Percentiles rank a stretch among this genome's conserved stretches.
These are phyloP conservation scores for Pythium utonaiense DNA, from an alignment of 352 stramenopile genomes.

Conservation along the genomic window DNA sequence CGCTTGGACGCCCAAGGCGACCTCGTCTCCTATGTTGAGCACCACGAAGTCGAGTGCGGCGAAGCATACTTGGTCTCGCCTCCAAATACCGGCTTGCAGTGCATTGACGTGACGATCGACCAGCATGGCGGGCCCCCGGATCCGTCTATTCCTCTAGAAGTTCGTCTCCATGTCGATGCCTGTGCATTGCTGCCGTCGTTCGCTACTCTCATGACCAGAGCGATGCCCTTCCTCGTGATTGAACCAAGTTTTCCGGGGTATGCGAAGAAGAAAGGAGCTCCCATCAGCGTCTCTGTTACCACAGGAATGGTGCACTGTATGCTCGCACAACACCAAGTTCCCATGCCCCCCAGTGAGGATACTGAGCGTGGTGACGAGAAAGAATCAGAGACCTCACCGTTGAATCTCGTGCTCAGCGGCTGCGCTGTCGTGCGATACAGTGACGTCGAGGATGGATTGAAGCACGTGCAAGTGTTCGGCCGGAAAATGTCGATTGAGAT, in stretches of 20 bases:
- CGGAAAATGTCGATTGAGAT: slow-evolving; percentile 72
- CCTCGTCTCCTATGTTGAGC: neutral
- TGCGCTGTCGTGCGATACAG: slow-evolving; percentile 57
- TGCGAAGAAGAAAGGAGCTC: slow-evolving; percentile 21
- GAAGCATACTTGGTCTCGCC: slow-evolving; percentile 30
- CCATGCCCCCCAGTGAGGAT: neutral
- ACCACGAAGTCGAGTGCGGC: slow-evolving; percentile 29
- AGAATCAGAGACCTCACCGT: neutral
- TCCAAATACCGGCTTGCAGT: slow-evolving; percentile 12
- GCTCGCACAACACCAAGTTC: slow-evolving; percentile 37
- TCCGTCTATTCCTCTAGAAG: slow-evolving; percentile 27
- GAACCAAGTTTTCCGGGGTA: slow-evolving; percentile 37
- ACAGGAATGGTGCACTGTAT: slow-evolving; percentile 59
- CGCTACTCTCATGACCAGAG: slow-evolving; percentile 40
- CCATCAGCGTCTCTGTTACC: slow-evolving; percentile 55
- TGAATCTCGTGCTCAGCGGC: slow-evolving; percentile 58
- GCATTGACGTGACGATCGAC: slow-evolving; percentile 46
- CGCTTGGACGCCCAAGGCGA: neutral
- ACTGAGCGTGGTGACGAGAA: neutral
- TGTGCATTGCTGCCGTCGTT: slow-evolving; percentile 52
- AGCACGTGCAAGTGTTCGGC: slow-evolving; percentile 57
- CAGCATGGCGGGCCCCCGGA: slow-evolving; percentile 14
- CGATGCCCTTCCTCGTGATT: slow-evolving; percentile 46
- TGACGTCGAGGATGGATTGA: slow-evolving; percentile 36
- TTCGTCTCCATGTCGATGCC: slow-evolving; percentile 58